Conservation (phyloP, 2,329 filamentous ascomycete species). For the Chaetomiaceae sp. region DNA sequence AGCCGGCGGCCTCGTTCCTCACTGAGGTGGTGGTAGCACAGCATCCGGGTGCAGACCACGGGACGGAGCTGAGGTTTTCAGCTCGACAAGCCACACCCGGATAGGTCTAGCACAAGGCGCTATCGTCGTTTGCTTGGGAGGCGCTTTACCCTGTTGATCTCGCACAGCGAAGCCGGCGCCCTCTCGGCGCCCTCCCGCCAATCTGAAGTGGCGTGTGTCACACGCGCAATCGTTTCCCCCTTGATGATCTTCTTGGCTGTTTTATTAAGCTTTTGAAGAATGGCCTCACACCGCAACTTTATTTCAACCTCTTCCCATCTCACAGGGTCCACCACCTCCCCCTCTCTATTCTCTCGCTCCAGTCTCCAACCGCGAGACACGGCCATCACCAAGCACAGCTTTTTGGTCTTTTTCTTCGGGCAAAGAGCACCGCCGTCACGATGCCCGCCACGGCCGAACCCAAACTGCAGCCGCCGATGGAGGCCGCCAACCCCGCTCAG, state of each 20-base stretch:
- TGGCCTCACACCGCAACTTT: conserved; percentile 4
- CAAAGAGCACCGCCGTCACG: not conserved
- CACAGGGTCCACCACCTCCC: not conserved
- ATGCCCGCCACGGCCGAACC: conserved; percentile 14
- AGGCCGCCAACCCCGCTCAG: conserved; percentile 12
- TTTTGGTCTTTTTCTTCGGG: too few species aligned
- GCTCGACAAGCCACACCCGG: too few species aligned
- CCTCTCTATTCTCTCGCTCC: not conserved
- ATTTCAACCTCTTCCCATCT: not conserved
- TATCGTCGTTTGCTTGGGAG: too few species aligned
- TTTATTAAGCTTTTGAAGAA: not conserved
- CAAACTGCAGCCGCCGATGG: conserved; percentile 17
- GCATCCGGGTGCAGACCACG: too few species aligned
- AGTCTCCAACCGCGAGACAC: not conserved
- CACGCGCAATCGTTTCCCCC: not conserved
- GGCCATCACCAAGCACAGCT: not conserved
- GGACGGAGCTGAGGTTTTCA: too few species aligned
- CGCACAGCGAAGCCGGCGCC: not conserved
- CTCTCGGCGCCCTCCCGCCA: too few species aligned
- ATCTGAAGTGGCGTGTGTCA: not conserved
- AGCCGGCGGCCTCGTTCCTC: too few species aligned
- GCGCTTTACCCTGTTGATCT: not conserved
- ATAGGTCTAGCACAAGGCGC: too few species aligned
- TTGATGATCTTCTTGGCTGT: not conserved
- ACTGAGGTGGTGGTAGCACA: too few species aligned